Base-by-base conservation (phyloP, 805 yeast genomes). In the Naumovozyma castellii region DNA sequence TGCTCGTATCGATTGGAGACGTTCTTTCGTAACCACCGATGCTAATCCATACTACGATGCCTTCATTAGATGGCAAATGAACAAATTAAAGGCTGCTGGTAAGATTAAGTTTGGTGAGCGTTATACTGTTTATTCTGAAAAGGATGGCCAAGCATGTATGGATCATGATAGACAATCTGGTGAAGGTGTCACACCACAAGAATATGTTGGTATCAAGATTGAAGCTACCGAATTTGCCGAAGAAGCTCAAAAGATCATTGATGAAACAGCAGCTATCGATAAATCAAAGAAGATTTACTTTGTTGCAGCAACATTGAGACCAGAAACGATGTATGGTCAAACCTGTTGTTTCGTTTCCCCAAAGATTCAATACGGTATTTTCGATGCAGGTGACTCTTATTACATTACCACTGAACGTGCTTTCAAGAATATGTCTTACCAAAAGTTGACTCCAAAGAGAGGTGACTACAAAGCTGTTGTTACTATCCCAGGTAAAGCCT, bases 81-180 rank as follows among this genome's bases (percentile, higher is more conserved):
- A 80, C 66, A 72, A 80, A 59, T 77, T 92, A 62, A 84, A 78
- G 69, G 87, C 76, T 35, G 67, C 73, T 43, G 95, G 90, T 48
- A 90, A 86, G 68, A 87, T 92, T 68, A 92, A 90, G 71, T 92
- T 92, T 53, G 98, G 98, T 65, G 94, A 90, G 71, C 81, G 98
- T 69, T 85, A 87, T 72, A 92, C 98, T 50, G 85, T 92, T 56
- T 92, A 85, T 68, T 88, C 97, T 32, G 95, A 87, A 61, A 90
- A 84, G 68, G 98, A 92, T 66, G 97, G 97, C 49, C 98, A 92
- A 72, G 94, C 98, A 31, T 92, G 98, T 73, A 88, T 92, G 90
- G 98, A 92, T 66, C 98, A 92, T 65, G 98, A 92, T 67, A 81
- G 98, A 73, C 83, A 76, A 65, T 76, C 90, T 37, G 98, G 98